phyloP scores from a whole-genome alignment of 768 basidiomycete genomes.

The Boletus edulis region DNA sequence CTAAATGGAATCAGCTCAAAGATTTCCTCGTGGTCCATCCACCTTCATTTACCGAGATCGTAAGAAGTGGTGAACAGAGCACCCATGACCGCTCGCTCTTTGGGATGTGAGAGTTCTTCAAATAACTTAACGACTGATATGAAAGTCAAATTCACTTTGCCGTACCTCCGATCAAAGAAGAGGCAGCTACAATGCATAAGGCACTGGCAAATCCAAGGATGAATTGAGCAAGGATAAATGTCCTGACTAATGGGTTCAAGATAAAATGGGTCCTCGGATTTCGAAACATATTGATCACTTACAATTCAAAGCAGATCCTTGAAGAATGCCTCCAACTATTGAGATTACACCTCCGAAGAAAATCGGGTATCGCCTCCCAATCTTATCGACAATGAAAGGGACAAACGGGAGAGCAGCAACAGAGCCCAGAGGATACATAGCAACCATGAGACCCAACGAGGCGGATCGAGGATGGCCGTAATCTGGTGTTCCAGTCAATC shows the following conservation, averaged over 20 bases:
- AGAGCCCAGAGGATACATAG: slow-evolving; percentile 58
- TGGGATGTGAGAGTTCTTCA: slow-evolving; percentile 23
- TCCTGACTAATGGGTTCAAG: not conserved
- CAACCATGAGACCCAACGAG: slow-evolving; percentile 54
- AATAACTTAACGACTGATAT: not conserved
- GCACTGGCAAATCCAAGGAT: slow-evolving; percentile 1
- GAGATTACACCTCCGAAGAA: slow-evolving; percentile 6
- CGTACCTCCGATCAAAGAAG: slow-evolving; percentile 23
- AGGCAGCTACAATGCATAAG: slow-evolving; percentile 4
- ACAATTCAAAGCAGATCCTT: slow-evolving; percentile 12
- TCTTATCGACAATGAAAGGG: not conserved
- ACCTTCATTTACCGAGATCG: slow-evolving; percentile 8
- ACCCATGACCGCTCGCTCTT: slow-evolving; percentile 16
- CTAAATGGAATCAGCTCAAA: not conserved
- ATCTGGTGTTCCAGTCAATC: slow-evolving; percentile 32
- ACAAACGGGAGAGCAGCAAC: slow-evolving; percentile 47
- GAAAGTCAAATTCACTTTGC: not conserved
- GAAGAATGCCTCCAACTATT: slow-evolving; percentile 6
- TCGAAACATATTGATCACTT: not conserved
- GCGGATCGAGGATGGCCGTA: slow-evolving; percentile 52
- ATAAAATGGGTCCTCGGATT: not conserved
- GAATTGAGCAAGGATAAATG: not conserved
- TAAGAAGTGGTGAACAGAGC: slow-evolving; percentile 10
- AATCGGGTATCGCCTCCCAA: slow-evolving; percentile 10
- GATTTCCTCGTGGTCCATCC: not conserved